Conservation (phyloP, 129 eudicot species). For the Solidago caesia region DNA sequence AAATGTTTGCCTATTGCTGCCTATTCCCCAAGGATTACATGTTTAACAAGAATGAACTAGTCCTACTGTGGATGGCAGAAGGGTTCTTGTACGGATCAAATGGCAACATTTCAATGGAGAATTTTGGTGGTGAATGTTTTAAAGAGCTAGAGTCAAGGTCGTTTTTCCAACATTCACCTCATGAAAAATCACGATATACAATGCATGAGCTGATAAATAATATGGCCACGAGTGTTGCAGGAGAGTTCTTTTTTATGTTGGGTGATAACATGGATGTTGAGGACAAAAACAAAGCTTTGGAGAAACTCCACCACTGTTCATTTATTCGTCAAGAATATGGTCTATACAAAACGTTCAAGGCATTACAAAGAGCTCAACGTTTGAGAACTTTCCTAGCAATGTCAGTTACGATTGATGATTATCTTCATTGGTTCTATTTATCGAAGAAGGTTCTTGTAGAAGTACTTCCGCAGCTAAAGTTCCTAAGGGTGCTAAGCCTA, state of each 20-base stretch:
- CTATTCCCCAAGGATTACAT: not conserved
- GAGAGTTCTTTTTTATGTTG: conserved; percentile 29
- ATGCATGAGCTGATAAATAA: conserved; percentile 45
- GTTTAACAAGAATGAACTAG: not conserved
- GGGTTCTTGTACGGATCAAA: conserved; percentile 29
- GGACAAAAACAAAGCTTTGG: conserved; percentile 20
- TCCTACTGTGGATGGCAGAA: conserved; percentile 22
- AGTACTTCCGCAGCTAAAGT: conserved; percentile 20
- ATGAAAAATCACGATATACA: conserved; percentile 1
- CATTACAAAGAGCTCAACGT: conserved; percentile 25
- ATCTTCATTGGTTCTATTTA: not conserved
- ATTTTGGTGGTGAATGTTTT: conserved; percentile 30
- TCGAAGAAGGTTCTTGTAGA: conserved; percentile 18
- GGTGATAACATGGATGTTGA: conserved; percentile 27
- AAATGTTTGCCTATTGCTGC: not conserved
- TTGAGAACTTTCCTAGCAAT: conserved; percentile 44
- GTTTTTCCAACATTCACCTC: conserved; percentile 28
- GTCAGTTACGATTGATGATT: not conserved
- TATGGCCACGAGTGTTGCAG: conserved; percentile 34
- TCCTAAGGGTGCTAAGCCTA: conserved; percentile 24
- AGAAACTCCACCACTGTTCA: conserved; percentile 41
- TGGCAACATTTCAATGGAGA: conserved; percentile 30
- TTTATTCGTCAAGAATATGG: conserved; percentile 29
- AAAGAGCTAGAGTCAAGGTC: conserved; percentile 30
- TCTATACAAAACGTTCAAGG: conserved; percentile 25